Conservation (phyloP, 768 basidiomycete genomes). For the Lentinula aciculospora region DNA sequence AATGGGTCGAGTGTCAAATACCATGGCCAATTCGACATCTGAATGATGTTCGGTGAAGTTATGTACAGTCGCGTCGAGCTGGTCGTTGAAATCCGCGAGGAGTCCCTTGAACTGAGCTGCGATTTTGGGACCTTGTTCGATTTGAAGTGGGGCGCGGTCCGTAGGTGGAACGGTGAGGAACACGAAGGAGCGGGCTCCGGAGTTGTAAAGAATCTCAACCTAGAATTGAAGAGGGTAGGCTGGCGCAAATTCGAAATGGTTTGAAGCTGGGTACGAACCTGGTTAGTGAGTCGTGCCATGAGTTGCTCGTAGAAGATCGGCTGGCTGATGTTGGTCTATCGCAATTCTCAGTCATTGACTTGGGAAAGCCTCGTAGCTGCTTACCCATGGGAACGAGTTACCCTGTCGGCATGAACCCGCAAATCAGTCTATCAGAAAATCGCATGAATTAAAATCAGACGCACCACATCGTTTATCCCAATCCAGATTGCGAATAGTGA, state of each 20-base stretch:
- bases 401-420: constrained; percentile 25
- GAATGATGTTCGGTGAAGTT: constrained; percentile 35
- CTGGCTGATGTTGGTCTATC: constrained; percentile 31
- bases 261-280: constrained; percentile 19
- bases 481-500: constrained; percentile 60
- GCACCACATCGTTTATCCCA: constrained; percentile 59
- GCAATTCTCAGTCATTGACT: neutral
- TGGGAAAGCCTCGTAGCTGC: constrained; percentile 1
- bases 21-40: constrained; percentile 36
- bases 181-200: constrained; percentile 54
- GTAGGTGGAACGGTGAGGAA: constrained; percentile 59
- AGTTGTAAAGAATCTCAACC: constrained; percentile 41
- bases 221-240: constrained; percentile 11
- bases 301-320: constrained; percentile 28
- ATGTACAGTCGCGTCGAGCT: constrained; percentile 30
- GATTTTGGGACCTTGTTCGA: constrained; percentile 30
- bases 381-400: constrained; percentile 42
- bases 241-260: neutral
- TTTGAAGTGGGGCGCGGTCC: constrained; percentile 45
- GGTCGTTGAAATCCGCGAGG: constrained; percentile 46
- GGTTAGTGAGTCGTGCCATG: constrained; percentile 26
- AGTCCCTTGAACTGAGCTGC: constrained; percentile 28
- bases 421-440: neutral
- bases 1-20: constrained; percentile 53
- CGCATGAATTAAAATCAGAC: constrained; percentile 19